A percentile compares a stretch with the other conserved stretches of the same genome.
These are phyloP conservation scores for Nepenthes gracilis DNA, from an alignment of 148 eudicot species.

Conservation along the genomic window DNA sequence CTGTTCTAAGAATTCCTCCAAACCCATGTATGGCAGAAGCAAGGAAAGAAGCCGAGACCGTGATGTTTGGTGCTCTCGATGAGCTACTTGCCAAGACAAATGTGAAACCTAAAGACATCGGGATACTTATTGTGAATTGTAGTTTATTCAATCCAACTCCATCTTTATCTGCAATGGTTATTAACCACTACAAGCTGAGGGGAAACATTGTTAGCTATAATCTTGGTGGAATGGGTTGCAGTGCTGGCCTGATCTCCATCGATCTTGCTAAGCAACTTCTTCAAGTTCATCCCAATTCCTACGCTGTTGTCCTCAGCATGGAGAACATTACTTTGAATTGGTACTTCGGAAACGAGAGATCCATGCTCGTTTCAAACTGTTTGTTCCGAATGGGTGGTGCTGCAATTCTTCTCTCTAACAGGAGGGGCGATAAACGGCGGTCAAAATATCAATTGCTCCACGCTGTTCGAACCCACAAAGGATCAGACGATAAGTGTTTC, in stretches of 20 bases:
- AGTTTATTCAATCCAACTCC: slow-evolving; percentile 1
- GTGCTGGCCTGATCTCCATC: background rate
- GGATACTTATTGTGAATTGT: slow-evolving; percentile 1
- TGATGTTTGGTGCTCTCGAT: background rate
- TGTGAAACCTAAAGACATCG: background rate
- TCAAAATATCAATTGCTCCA: background rate
- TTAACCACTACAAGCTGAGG: background rate
- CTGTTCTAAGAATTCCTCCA: background rate
- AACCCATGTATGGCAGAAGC: slow-evolving; percentile 1
- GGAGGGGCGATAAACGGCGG: background rate
- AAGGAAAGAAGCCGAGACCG: background rate
- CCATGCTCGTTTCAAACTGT: slow-evolving; percentile 1
- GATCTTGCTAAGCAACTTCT: slow-evolving; percentile 1
- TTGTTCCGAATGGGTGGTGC: background rate
- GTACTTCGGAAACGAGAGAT: slow-evolving; percentile 1
- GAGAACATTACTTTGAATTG: background rate
- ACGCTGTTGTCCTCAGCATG: background rate
- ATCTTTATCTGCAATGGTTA: background rate
- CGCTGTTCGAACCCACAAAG: background rate
- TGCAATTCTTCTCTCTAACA: background rate
- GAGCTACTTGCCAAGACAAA: background rate
- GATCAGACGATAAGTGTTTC: background rate
- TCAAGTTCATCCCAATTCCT: slow-evolving; percentile 1
- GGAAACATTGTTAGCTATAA: background rate
- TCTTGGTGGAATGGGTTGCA: slow-evolving; percentile 1